Conservation (phyloP, 2,329 filamentous ascomycete species). For the Aspergillus sp. region DNA sequence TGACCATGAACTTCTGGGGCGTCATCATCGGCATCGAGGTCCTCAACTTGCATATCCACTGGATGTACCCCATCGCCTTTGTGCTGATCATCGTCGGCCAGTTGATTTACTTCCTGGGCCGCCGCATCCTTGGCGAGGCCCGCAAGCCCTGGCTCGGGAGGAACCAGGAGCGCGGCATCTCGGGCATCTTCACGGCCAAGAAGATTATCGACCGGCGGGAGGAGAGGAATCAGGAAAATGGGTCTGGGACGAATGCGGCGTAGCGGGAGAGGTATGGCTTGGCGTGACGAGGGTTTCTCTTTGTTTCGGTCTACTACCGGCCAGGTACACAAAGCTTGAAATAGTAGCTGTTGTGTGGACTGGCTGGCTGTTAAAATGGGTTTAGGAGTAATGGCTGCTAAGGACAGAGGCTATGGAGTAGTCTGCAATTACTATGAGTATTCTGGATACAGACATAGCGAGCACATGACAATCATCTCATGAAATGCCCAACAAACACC, state of each 20-base stretch:
- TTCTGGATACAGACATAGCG: too few species aligned
- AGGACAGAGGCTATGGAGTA: neutral
- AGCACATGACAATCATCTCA: neutral
- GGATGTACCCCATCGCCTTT: slow-evolving; percentile 91
- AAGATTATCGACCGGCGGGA: slow-evolving; percentile 47
- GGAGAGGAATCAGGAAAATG: neutral
- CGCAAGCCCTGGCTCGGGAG: slow-evolving; percentile 91
- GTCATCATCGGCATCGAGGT: slow-evolving; percentile 84
- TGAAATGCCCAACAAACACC: slow-evolving; percentile 1
- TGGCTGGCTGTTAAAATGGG: too few species aligned
- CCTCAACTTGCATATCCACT: slow-evolving; percentile 72
- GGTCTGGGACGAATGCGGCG: too few species aligned
- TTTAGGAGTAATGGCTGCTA: too few species aligned
- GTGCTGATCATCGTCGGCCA: slow-evolving; percentile 82
- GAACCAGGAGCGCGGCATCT: slow-evolving; percentile 71
- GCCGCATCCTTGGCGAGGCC: slow-evolving; percentile 72
- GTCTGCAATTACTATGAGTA: too few species aligned
- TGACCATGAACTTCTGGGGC: slow-evolving; percentile 96
- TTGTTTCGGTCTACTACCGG: too few species aligned
- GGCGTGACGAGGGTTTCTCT: too few species aligned
- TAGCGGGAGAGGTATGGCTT: too few species aligned
- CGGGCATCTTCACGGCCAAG: slow-evolving; percentile 78
- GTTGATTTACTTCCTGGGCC: slow-evolving; percentile 76
- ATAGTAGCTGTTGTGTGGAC: too few species aligned
- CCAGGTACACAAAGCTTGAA: too few species aligned